Base-by-base conservation (phyloP, 225 moss, liverwort and hornwort species). In the Pseudisothecium myosuroides region DNA sequence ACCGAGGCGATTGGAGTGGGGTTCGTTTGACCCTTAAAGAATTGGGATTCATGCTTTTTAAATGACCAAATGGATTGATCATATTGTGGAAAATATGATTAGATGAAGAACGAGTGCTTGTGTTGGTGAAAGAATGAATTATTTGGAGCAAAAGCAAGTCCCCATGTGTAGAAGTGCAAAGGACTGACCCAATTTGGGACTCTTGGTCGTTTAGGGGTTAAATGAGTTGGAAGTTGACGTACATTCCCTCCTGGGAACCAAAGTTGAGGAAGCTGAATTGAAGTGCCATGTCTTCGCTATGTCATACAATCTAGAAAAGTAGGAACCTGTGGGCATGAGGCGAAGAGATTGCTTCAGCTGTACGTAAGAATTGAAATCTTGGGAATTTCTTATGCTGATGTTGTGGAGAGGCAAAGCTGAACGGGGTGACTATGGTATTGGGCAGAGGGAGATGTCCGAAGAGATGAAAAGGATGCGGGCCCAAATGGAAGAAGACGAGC, bases 401-500 rank as follows among this genome's bases (percentile, higher is more conserved):
- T 43, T 73, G 17, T 17, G 78, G 58, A 65, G 76, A 84, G 62
- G 20, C 28, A 36, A 65, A 71, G 82, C 74, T 92, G 81, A 83
- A 73, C 32, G 66, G 52, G 75, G 20, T 88, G 69, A n/a, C 11
- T 47, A 11, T 81, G 73, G n/a, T 52, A 26, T 86, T 84, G 81
- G 67, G 7, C 94, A 98, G 98, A 95, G 94, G 76, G 97, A 97
- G 65, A 99, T 99, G 99, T 95, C 99, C 50, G 95, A 94, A 87
- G 99, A 99, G 84, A 99, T 99, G 99, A 99, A 92, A 92, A 95
- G 90, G 86, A 91, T 99, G 94, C 94, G 99, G 59, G 97, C 97
- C 31, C 95, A 97, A 83, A 99, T 99, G 97, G 99, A 99, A 88
- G 96, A 97, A 83, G 99, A 99, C 74, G 99, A 97, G 90, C 99